Percentiles rank a stretch among this genome's conserved stretches.
These are phyloP conservation scores for Apostasia ramifera DNA, from an alignment of 106 monocot genomes.

Conservation along the genomic window DNA sequence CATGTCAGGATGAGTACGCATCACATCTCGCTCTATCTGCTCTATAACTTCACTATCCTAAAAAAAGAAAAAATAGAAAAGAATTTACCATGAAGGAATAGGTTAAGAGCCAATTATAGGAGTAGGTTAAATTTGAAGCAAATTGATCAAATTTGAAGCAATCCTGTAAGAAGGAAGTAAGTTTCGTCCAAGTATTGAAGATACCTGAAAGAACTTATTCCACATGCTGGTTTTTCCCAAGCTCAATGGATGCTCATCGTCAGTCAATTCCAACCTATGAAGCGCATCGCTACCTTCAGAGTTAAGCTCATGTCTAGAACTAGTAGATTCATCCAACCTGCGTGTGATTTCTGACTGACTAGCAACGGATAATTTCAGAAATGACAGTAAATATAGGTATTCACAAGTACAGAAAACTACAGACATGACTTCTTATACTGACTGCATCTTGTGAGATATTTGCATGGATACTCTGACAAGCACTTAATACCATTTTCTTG, in stretches of 20 bases:
- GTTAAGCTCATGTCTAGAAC: slow-evolving; percentile 8
- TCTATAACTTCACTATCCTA: slow-evolving; percentile 83
- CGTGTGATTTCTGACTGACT: slow-evolving; percentile 69
- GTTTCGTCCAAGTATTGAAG: not conserved
- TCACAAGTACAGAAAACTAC: not conserved
- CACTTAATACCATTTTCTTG: not conserved
- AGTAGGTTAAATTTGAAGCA: too few relatives aligned
- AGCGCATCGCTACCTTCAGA: slow-evolving; percentile 28
- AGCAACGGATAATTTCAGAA: slow-evolving; percentile 42
- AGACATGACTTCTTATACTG: not conserved
- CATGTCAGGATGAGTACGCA: slow-evolving; percentile 87
- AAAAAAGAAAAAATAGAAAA: slow-evolving; percentile 1
- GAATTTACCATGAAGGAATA: not conserved
- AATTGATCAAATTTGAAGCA: too few relatives aligned
- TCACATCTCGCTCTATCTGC: slow-evolving; percentile 95
- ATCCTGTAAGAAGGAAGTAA: too few relatives aligned
- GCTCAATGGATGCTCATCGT: slow-evolving; percentile 75
- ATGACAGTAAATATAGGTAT: not conserved
- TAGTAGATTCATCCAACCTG: slow-evolving; percentile 39
- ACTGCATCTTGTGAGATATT: too few relatives aligned
- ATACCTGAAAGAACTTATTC: slow-evolving; percentile 84
- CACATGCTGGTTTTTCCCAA: slow-evolving; percentile 58
- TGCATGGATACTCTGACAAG: not conserved
- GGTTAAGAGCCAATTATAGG: too few relatives aligned
- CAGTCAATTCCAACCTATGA: slow-evolving; percentile 37